Percentiles rank a stretch among this genome's conserved stretches.
These are phyloP conservation scores for Plasmopara halstedii DNA, from an alignment of 352 stramenopile genomes.

Conservation along the genomic window DNA sequence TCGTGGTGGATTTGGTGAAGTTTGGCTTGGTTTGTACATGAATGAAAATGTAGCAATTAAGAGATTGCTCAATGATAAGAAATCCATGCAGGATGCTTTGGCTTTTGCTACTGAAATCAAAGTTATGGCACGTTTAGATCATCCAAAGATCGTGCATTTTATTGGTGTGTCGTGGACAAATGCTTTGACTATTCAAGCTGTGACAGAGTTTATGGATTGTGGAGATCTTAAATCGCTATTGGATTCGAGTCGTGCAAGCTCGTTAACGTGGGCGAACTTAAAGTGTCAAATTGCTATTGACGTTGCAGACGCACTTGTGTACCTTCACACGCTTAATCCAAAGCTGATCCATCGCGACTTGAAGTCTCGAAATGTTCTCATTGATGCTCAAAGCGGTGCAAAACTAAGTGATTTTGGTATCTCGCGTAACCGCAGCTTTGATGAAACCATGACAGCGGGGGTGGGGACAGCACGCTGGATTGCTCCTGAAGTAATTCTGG, in stretches of 20 bases:
- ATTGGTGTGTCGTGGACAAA: constrained; percentile 68
- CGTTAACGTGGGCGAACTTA: constrained; percentile 46
- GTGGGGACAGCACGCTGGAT: constrained; percentile 50
- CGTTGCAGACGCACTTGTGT: constrained; percentile 57
- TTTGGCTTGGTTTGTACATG: constrained; percentile 59
- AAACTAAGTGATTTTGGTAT: constrained; percentile 73
- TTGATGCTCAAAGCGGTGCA: constrained; percentile 42
- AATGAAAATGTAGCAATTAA: constrained; percentile 67
- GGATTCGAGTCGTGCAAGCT: constrained; percentile 24
- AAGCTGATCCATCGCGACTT: constrained; percentile 64
- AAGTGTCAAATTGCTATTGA: constrained; percentile 71
- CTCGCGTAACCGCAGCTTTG: constrained; percentile 42
- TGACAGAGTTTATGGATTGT: constrained; percentile 69
- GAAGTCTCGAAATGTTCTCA: constrained; percentile 62
- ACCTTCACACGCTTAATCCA: constrained; percentile 59
- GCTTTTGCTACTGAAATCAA: constrained; percentile 59
- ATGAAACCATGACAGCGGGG: constrained; percentile 61
- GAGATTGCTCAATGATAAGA: constrained; percentile 44
- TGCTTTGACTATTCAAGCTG: constrained; percentile 43
- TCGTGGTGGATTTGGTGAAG: constrained; percentile 57
- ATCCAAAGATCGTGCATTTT: constrained; percentile 60
- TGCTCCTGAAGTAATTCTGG: constrained; percentile 42
- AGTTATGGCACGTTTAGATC: constrained; percentile 44
- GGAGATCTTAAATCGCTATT: constrained; percentile 50
- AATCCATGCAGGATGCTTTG: constrained; percentile 42